phyloP scores from a whole-genome alignment of 306 rosid species.

The Begonia fuchsioides region DNA sequence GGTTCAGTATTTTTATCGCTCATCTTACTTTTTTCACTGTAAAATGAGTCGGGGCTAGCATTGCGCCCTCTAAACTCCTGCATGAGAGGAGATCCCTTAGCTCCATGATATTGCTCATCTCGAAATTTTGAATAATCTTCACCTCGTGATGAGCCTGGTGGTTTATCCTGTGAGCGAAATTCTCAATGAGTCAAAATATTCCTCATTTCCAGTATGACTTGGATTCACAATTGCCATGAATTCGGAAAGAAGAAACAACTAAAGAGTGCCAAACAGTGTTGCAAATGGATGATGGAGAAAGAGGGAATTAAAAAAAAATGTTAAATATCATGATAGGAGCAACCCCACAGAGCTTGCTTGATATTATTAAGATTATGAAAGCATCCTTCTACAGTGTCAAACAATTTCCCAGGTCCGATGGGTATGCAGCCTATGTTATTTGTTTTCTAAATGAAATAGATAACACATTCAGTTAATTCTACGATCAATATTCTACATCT shows the following conservation, averaged over 20 bases:
- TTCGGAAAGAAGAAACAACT: not conserved
- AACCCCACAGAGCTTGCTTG: not conserved
- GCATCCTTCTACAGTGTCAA: too few relatives aligned
- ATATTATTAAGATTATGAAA: too few relatives aligned
- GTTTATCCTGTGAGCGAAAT: constrained; percentile 66
- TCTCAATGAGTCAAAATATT: constrained; percentile 16
- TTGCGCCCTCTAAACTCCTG: constrained; percentile 46
- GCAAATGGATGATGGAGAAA: too few relatives aligned
- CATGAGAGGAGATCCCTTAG: constrained; percentile 54
- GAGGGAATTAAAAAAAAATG: too few relatives aligned
- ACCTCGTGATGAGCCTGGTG: constrained; percentile 32
- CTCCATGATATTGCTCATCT: constrained; percentile 37
- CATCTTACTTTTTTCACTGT: constrained; percentile 49
- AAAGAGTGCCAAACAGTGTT: not conserved
- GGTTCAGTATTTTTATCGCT: constrained; percentile 72
- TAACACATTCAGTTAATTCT: too few relatives aligned
- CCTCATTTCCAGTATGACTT: not conserved
- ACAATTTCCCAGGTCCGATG: too few relatives aligned
- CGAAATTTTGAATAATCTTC: constrained; percentile 40
- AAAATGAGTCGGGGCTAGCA: constrained; percentile 43
- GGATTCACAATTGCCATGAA: not conserved
- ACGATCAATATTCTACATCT: too few relatives aligned
- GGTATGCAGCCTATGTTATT: too few relatives aligned
- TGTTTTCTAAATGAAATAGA: too few relatives aligned
- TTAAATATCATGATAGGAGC: not conserved